These are phyloP conservation scores for Heracleum sosnowskyi DNA, from an alignment of 129 eudicot genomes.

Conservation along the genomic window DNA sequence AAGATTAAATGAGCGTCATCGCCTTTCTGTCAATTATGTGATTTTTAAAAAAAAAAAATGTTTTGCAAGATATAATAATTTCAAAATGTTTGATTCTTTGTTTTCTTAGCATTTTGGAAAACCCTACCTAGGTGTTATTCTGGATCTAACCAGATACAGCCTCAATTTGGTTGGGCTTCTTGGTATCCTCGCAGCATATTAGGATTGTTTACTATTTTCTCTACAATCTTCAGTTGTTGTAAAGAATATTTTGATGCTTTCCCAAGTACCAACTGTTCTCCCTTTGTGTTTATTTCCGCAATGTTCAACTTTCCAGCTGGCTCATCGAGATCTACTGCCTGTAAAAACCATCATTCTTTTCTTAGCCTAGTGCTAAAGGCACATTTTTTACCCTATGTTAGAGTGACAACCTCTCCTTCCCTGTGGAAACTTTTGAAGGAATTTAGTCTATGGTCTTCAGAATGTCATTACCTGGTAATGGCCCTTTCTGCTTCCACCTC, in stretches of 20 bases:
- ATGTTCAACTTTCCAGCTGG: background rate
- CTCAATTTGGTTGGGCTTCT: no score
- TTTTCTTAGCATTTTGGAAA: background rate
- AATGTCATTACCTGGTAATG: background rate
- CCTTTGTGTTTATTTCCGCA: background rate
- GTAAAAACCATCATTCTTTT: background rate
- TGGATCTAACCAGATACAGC: background rate
- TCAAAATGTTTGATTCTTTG: no score
- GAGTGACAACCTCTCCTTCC: background rate
- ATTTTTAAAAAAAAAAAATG: no score
- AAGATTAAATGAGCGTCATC: no score
- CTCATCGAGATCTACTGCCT: background rate
- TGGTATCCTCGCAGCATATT: background rate
- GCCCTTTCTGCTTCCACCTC: background rate
- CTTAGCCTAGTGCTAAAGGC: background rate
- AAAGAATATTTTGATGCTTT: background rate
- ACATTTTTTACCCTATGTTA: background rate
- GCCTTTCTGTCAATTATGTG: no score
- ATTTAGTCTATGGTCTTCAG: background rate
- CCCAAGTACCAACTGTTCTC: background rate
- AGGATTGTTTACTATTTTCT: background rate
- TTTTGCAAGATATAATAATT: no score
- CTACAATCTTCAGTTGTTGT: background rate
- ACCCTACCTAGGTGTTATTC: background rate
- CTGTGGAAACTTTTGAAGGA: background rate